Evolutionary conservation across 2,329 filamentous ascomycete species (phyloP).

Genomic region (Fusarium stilboides): DNA sequence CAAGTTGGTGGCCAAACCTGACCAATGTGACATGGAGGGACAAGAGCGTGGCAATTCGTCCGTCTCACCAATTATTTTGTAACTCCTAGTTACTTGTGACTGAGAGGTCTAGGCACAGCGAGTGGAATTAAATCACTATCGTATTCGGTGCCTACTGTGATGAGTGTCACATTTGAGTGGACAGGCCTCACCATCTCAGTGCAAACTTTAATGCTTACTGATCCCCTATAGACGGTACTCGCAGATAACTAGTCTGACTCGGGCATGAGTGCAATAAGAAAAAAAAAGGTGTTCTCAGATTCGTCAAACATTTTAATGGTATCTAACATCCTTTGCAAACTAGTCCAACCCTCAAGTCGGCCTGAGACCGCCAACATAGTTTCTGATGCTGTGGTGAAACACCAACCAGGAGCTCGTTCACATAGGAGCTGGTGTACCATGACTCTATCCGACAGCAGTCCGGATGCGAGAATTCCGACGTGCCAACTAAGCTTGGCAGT

Average conservation of each 20-base stretch:
- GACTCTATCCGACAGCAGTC: slow-evolving; percentile 33
- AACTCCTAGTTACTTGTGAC: slow-evolving; percentile 2
- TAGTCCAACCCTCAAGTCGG: slow-evolving; percentile 12
- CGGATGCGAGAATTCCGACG: slow-evolving; percentile 28
- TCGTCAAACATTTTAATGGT: slow-evolving; percentile 25
- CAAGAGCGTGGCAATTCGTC: slow-evolving; percentile 29
- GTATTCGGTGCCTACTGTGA: slow-evolving; percentile 1
- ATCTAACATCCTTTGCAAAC: slow-evolving; percentile 22
- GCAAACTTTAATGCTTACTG: slow-evolving; percentile 18
- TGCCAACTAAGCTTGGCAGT: slow-evolving; percentile 29
- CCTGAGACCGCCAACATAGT: slow-evolving; percentile 29
- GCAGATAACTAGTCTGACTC: background rate
- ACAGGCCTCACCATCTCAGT: slow-evolving; percentile 21
- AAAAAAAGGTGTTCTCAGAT: slow-evolving; percentile 4
- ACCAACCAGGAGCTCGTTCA: slow-evolving; percentile 26
- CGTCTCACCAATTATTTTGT: slow-evolving; percentile 25
- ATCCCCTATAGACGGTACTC: slow-evolving; percentile 4
- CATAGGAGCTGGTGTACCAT: slow-evolving; percentile 26
- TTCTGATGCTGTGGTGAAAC: slow-evolving; percentile 45
- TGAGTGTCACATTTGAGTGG: slow-evolving; percentile 5
- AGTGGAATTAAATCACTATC: slow-evolving; percentile 11
- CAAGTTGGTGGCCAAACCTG: background rate
- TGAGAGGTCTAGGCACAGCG: slow-evolving; percentile 9
- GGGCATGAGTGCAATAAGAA: background rate
- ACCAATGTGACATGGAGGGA: slow-evolving; percentile 20